Conservation (phyloP, 495 filamentous ascomycete genomes). For the Aspergillus bridgeri region DNA sequence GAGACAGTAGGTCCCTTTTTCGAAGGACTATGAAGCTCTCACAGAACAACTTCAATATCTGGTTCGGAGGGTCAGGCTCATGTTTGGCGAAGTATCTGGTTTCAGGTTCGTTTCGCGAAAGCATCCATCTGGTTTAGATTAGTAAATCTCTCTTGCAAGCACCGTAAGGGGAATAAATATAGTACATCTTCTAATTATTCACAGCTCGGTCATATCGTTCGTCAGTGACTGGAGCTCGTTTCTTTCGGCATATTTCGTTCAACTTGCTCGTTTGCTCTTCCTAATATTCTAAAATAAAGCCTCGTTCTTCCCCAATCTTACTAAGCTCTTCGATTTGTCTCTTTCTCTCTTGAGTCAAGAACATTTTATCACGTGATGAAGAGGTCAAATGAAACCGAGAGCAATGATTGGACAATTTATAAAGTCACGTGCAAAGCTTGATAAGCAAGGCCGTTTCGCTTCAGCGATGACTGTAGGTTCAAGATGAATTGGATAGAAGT, state of each 20-base stretch:
- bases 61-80: conserved; percentile 1
- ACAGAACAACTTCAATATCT: conserved; percentile 6
- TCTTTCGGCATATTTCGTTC: conserved; percentile 7
- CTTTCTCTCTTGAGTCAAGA: not conserved
- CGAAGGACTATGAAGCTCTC: conserved; percentile 2
- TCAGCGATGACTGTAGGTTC: too few relatives aligned
- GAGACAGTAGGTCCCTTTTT: not conserved
- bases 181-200: conserved; percentile 5
- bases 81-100: not conserved
- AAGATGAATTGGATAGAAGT: too few relatives aligned
- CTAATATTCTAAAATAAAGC: conserved; percentile 6
- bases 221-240: conserved; percentile 4
- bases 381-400: too few relatives aligned
- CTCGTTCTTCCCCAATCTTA: conserved; percentile 5
- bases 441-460: too few relatives aligned
- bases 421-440: too few relatives aligned
- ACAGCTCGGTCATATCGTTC: conserved; percentile 3
- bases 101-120: conserved; percentile 5
- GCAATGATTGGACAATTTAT: too few relatives aligned
- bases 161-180: not conserved
- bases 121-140: conserved; percentile 1
- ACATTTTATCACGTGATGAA: too few relatives aligned
- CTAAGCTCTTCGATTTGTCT: conserved; percentile 7
- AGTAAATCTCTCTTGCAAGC: conserved; percentile 1
- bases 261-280: conserved; percentile 2